These are phyloP conservation scores for Euphorbia celastroides DNA, from an alignment of 441 rosid genomes.

Conservation along the genomic window DNA sequence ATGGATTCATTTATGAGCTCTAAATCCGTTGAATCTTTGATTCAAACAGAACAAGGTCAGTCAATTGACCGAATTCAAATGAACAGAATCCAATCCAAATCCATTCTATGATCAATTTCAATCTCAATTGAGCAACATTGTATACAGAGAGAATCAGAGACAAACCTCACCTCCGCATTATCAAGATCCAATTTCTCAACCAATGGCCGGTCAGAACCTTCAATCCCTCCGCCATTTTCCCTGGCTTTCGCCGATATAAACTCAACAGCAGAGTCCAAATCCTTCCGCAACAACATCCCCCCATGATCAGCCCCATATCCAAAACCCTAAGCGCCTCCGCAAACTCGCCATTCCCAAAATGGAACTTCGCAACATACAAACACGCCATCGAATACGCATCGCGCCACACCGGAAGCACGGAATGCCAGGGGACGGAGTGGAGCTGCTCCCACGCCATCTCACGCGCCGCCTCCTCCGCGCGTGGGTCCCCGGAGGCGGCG, in stretches of 20 bases:
- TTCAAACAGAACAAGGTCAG: background rate
- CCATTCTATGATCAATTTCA: background rate
- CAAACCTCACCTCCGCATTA: slow-evolving; percentile 55
- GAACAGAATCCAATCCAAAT: background rate
- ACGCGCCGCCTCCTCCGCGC: slow-evolving; percentile 89
- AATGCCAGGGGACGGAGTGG: slow-evolving; percentile 97
- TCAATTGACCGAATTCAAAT: background rate
- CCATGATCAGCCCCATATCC: slow-evolving; percentile 95
- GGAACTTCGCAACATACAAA: slow-evolving; percentile 62
- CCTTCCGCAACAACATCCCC: slow-evolving; percentile 71
- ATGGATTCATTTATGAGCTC: background rate
- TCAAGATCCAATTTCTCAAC: slow-evolving; percentile 35
- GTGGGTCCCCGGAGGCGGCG: slow-evolving; percentile 63
- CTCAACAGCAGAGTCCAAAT: slow-evolving; percentile 64
- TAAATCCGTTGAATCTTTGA: background rate
- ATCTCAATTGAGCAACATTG: background rate
- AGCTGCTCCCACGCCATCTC: slow-evolving; percentile 99
- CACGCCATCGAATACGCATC: slow-evolving; percentile 96
- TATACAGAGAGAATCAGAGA: slow-evolving; percentile 17
- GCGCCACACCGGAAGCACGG: slow-evolving; percentile 90
- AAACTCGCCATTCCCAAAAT: slow-evolving; percentile 53
- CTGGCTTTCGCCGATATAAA: slow-evolving; percentile 40
- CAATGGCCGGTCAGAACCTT: slow-evolving; percentile 19
- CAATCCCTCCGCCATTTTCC: slow-evolving; percentile 21
- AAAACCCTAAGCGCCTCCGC: slow-evolving; percentile 69